A percentile compares a stretch with the other conserved stretches of the same genome.
Evolutionary conservation across 805 yeast species (phyloP).

Genomic region (Ogataea populi-albae): DNA sequence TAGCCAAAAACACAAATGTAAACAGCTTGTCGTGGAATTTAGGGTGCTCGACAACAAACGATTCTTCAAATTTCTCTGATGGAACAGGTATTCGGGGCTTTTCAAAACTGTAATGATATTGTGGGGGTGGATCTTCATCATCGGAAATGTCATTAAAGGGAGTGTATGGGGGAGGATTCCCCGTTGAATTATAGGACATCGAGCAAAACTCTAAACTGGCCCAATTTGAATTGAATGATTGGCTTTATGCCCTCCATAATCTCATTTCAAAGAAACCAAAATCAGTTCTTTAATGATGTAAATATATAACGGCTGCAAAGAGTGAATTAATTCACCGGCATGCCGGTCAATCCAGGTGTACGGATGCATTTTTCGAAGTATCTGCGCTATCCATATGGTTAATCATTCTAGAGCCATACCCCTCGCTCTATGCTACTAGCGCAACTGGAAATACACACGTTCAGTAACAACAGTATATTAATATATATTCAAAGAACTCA

Average conservation of each 20-base stretch:
- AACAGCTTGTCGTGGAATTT: constrained; percentile 71
- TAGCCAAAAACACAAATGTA: constrained; percentile 44
- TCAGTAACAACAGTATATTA: too few relatives aligned
- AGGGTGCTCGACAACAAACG: constrained; percentile 63
- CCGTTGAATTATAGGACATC: too few relatives aligned
- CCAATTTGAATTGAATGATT: too few relatives aligned
- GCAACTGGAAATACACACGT: too few relatives aligned
- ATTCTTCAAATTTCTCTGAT: constrained; percentile 53
- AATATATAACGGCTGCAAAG: not conserved
- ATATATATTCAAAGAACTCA: too few relatives aligned
- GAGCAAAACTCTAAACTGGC: too few relatives aligned
- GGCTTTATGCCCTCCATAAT: too few relatives aligned
- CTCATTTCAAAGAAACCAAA: too few relatives aligned
- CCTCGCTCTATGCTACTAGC: too few relatives aligned
- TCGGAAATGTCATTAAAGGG: constrained; percentile 15
- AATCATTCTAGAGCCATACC: too few relatives aligned
- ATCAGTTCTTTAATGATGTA: too few relatives aligned
- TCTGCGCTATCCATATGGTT: too few relatives aligned
- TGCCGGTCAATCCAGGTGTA: not conserved
- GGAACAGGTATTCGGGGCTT: constrained; percentile 30
- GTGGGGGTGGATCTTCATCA: constrained; percentile 25
- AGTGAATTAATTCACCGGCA: not conserved
- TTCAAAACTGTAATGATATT: constrained; percentile 31
- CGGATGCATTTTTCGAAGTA: not conserved
- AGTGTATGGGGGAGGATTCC: constrained; percentile 23